These are phyloP conservation scores for Ulota crispa DNA, from an alignment of 225 moss, liverwort and hornwort genomes.

Conservation along the genomic window DNA sequence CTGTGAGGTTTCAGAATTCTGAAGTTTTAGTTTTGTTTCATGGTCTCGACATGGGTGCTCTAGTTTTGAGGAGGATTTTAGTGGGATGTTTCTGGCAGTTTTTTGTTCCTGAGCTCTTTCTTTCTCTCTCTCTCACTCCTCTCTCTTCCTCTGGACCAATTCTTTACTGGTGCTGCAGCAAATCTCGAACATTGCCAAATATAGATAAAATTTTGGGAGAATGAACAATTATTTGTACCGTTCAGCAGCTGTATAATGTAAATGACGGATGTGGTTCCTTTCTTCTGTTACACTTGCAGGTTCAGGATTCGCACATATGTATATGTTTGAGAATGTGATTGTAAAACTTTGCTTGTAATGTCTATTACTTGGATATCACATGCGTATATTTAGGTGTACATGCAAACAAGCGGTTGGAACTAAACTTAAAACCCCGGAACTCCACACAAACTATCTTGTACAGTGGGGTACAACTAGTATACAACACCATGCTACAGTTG, in stretches of 20 bases:
- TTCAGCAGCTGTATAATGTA: constrained; percentile 36
- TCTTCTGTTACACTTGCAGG: neutral
- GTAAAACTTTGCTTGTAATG: neutral
- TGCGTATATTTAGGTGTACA: no score
- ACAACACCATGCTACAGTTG: no score
- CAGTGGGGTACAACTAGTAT: no score
- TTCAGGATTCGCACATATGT: neutral
- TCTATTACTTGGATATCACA: neutral
- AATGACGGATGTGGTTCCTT: constrained; percentile 34
- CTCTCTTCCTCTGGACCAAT: constrained; percentile 22
- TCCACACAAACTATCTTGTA: no score
- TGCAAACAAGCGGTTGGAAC: no score
- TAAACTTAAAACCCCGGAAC: no score
- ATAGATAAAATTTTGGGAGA: constrained; percentile 33
- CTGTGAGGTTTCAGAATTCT: constrained; percentile 21
- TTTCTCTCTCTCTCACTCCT: neutral
- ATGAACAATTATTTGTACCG: constrained; percentile 24
- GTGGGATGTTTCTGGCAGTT: constrained; percentile 8
- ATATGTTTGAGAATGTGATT: neutral
- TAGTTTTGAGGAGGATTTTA: constrained; percentile 29
- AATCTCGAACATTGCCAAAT: constrained; percentile 23
- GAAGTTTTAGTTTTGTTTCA: constrained; percentile 9
- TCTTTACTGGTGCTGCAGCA: constrained; percentile 17
- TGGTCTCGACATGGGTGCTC: constrained; percentile 19
- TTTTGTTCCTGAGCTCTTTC: neutral